Evolutionary conservation across 2,329 filamentous ascomycete species (phyloP), one percentile per base, ranked within the genome.

Genomic region (Beauveria medogensis): DNA sequence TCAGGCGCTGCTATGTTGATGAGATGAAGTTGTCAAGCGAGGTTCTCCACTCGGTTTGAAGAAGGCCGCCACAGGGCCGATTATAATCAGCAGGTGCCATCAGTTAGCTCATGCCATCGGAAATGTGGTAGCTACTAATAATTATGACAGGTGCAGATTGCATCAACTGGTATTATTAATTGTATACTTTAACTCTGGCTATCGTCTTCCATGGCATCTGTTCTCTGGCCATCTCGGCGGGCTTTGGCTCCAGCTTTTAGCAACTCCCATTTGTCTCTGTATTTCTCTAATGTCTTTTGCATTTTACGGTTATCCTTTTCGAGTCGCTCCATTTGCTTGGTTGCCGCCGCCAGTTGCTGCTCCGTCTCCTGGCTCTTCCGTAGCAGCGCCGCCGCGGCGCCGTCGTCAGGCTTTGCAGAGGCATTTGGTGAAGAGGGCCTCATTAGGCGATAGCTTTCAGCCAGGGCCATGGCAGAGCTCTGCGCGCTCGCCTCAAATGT

Each of bases 401-500:
- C 74, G 5, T 76, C 75, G 3, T 65, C 63, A 20, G 62, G 59
- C 22, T 67, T 68, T 57, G 47, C 65, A 16, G 57, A 54, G 54
- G 60, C 68, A 63, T 72, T 67, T 2, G 84, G 83, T 43, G 83
- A 86, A 5, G 78, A 77, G 1, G 83, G 82, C 16, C 81, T 77
- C 74, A 84, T 82, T 6, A 87, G 72, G n/a, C 84, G 78, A 71
- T 86, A 86, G 66, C 91, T 96, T 71, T 97, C 91, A 16, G 92
- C 90, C 40, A 97, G 82, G 3, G 91, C 91, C 74, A 92, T 84
- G 58, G 89, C 90, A 43, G 89, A 92, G 64, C 88, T 91, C 74
- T 97, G 94, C 0, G 92, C 91, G 67, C 91, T 92, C 44, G 91
- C 87, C 74, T 99, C 93, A 76, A 96, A 99, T 64, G 92, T 89